Conservation (phyloP, 2,329 filamentous ascomycete species). For the Pseudocercospora macadamiae region DNA sequence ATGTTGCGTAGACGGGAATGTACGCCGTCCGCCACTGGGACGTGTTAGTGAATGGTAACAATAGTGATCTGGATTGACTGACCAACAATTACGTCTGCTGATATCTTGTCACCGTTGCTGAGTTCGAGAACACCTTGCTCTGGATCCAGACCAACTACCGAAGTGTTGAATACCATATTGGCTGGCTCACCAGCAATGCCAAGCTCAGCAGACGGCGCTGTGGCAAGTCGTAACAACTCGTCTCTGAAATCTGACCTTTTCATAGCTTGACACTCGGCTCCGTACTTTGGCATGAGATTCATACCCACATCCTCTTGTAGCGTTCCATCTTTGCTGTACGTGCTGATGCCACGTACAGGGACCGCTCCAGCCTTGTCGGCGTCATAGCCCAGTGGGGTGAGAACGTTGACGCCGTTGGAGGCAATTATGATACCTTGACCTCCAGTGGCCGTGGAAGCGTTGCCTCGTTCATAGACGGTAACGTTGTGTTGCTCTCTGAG, state of each 20-base stretch:
- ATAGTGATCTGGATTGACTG: background rate
- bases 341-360: background rate
- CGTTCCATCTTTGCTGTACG: background rate
- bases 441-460: background rate
- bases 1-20: conserved; percentile 1
- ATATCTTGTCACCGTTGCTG: background rate
- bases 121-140: background rate
- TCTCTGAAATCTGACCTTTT: background rate
- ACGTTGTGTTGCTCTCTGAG: background rate
- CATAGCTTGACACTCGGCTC: conserved; percentile 1
- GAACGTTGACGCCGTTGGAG: background rate
- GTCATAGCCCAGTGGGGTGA: background rate
- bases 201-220: background rate
- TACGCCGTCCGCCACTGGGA: conserved; percentile 1
- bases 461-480: conserved; percentile 1
- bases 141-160: background rate
- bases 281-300: background rate
- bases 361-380: background rate
- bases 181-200: background rate
- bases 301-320: background rate
- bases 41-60: background rate
- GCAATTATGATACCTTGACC: conserved; percentile 2
- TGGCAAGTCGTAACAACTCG: background rate
- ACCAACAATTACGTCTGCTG: background rate
- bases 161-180: background rate